phyloP scores from a whole-genome alignment of 2,329 filamentous ascomycete species.

The Alternaria consortialis region DNA sequence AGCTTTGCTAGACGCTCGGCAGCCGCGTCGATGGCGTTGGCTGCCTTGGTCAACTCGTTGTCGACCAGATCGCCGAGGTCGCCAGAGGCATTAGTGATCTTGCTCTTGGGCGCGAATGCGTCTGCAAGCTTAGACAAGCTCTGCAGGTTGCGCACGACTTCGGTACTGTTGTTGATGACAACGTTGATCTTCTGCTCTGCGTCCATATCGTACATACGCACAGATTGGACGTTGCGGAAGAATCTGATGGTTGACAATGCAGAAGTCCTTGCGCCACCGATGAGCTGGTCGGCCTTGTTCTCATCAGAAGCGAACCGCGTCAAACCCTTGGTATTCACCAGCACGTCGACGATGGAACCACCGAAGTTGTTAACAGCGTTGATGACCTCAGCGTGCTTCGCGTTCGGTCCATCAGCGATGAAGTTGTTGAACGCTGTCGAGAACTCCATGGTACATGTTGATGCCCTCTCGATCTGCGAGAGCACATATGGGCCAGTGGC shows the following conservation, averaged over 20 bases:
- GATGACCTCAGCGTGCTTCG: conserved; percentile 88
- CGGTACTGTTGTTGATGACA: conserved; percentile 95
- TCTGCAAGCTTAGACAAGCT: conserved; percentile 93
- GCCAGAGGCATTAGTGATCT: conserved; percentile 78
- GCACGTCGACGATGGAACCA: conserved; percentile 89
- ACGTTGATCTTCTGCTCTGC: conserved; percentile 93
- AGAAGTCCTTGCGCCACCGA: conserved; percentile 82
- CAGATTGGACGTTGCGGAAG: conserved; percentile 93
- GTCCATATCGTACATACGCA: conserved; percentile 89
- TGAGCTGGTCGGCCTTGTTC: conserved; percentile 87
- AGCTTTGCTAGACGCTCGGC: conserved; percentile 88
- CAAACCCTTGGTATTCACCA: conserved; percentile 95
- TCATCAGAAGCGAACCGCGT: conserved; percentile 93
- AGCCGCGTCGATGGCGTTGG: conserved; percentile 92
- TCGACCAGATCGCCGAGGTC: conserved; percentile 95
- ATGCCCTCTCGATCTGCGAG: conserved; percentile 97
- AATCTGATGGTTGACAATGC: conserved; percentile 90
- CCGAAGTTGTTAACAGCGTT: conserved; percentile 90
- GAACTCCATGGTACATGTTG: conserved; percentile 93
- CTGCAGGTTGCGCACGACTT: conserved; percentile 93
- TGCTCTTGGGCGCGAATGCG: conserved; percentile 87
- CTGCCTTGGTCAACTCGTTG: conserved; percentile 88
- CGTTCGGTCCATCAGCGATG: conserved; percentile 94
- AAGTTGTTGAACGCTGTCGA: conserved; percentile 98
- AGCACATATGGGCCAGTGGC: conserved; percentile 93